These are phyloP conservation scores for Hymenoscyphus fraxineus DNA, from an alignment of 2,329 filamentous ascomycete species.

Conservation along the genomic window DNA sequence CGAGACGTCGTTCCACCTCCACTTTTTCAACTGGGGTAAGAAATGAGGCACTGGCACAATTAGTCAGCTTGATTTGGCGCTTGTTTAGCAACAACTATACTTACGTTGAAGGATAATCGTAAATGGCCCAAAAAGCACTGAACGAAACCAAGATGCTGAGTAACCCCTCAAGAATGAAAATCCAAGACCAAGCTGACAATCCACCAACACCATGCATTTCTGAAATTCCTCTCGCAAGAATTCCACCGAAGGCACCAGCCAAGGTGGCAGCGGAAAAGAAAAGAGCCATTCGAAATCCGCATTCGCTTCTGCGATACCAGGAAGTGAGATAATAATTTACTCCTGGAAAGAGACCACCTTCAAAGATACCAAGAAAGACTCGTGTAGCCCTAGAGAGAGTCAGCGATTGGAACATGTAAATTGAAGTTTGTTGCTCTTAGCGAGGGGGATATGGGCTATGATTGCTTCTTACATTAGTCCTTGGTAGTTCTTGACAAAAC, in stretches of 20 bases:
- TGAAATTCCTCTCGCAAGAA: conserved; percentile 42
- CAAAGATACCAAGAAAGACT: conserved; percentile 48
- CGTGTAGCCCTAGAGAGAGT: conserved; percentile 36
- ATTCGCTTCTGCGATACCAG: conserved; percentile 57
- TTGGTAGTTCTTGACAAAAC: conserved; percentile 54
- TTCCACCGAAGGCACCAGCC: conserved; percentile 55
- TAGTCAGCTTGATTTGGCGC: not conserved
- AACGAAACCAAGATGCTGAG: conserved; percentile 41
- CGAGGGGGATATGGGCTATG: no score
- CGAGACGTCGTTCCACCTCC: conserved; percentile 66
- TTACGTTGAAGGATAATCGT: conserved; percentile 20
- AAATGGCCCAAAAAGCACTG: conserved; percentile 19
- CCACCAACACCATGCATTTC: conserved; percentile 44
- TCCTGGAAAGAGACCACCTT: conserved; percentile 59
- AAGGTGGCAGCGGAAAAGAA: conserved; percentile 53
- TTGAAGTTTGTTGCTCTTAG: no score
- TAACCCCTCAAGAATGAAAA: conserved; percentile 50
- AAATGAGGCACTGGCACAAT: conserved; percentile 47
- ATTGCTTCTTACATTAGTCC: conserved; percentile 42
- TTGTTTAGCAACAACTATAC: not conserved
- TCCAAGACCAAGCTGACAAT: conserved; percentile 44
- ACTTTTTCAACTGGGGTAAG: conserved; percentile 40
- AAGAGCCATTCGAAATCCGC: conserved; percentile 56
- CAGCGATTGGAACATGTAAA: no score
- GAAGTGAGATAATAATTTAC: conserved; percentile 56